Evolutionary conservation across 2,329 filamentous ascomycete species (phyloP).

Genomic region (Cordyceps tenuipes): DNA sequence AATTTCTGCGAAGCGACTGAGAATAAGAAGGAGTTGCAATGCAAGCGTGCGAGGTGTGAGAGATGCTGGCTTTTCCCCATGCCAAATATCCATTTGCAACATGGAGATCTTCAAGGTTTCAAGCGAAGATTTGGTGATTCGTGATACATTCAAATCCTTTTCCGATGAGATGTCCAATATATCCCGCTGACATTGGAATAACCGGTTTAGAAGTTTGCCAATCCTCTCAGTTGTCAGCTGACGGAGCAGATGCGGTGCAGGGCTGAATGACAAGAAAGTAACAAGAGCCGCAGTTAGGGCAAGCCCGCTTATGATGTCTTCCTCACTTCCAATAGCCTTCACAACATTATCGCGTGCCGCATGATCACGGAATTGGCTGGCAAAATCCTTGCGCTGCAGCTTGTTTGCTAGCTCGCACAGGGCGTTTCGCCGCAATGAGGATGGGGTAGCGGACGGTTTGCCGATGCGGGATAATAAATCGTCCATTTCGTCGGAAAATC

Average conservation of each 20-base stretch:
- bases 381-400: slow-evolving; percentile 54
- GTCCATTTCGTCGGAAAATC: slow-evolving; percentile 57
- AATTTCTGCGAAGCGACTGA: slow-evolving; percentile 6
- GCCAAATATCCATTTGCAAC: slow-evolving; percentile 51
- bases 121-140: slow-evolving; percentile 50
- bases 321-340: slow-evolving; percentile 48
- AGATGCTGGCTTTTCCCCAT: slow-evolving; percentile 35
- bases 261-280: slow-evolving; percentile 52
- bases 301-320: slow-evolving; percentile 55
- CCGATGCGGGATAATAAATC: slow-evolving; percentile 56
- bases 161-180: slow-evolving; percentile 55
- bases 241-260: slow-evolving; percentile 49
- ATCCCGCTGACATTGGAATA: slow-evolving; percentile 46
- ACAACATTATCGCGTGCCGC: slow-evolving; percentile 63
- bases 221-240: slow-evolving; percentile 48
- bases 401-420: slow-evolving; percentile 53
- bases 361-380: slow-evolving; percentile 64
- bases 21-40: slow-evolving; percentile 46
- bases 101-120: slow-evolving; percentile 45
- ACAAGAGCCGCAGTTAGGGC: slow-evolving; percentile 55
- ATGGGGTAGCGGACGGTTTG: slow-evolving; percentile 34
- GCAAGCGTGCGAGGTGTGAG: slow-evolving; percentile 57
- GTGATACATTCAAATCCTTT: slow-evolving; percentile 61
- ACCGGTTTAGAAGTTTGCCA: slow-evolving; percentile 43
- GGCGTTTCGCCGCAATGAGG: slow-evolving; percentile 48